These are phyloP conservation scores for Exophiala aquamarina DNA, from an alignment of 2,329 filamentous ascomycete species.

Conservation along the genomic window DNA sequence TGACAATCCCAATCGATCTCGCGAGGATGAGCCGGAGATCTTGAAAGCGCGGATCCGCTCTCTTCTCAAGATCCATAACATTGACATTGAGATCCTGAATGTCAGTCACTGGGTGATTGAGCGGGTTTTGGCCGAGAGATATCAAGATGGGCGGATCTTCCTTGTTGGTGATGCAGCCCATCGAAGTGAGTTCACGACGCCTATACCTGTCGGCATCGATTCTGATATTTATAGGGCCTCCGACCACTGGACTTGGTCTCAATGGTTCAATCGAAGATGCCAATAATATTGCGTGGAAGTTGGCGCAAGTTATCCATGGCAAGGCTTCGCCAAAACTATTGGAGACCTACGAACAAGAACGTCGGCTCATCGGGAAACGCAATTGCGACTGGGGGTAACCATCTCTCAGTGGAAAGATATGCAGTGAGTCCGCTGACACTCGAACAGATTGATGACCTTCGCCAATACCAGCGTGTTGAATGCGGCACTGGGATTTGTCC, in stretches of 20 bases:
- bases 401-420: no score
- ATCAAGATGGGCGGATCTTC: slow-evolving; percentile 32
- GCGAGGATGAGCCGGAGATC: slow-evolving; percentile 16
- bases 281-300: slow-evolving; percentile 37
- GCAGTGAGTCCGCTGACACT: no score
- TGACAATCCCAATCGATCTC: slow-evolving; percentile 30
- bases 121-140: slow-evolving; percentile 4
- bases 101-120: slow-evolving; percentile 11
- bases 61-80: slow-evolving; percentile 11
- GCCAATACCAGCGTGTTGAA: background rate
- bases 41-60: slow-evolving; percentile 27
- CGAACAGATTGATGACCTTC: slow-evolving; percentile 4
- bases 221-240: no score
- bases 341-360: slow-evolving; percentile 34
- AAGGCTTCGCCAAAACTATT: slow-evolving; percentile 23
- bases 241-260: slow-evolving; percentile 3
- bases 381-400: slow-evolving; percentile 8
- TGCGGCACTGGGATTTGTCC: background rate
- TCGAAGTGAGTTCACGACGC: slow-evolving; percentile 30
- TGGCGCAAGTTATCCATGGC: slow-evolving; percentile 17
- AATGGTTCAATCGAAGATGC: slow-evolving; percentile 32
- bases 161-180: slow-evolving; percentile 35
- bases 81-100: background rate
- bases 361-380: slow-evolving; percentile 32
- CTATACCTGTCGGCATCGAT: no score